Evolutionary conservation across 1,284 basidiomycete genomes (phyloP).

Genomic region (Farysia itapuensis): DNA sequence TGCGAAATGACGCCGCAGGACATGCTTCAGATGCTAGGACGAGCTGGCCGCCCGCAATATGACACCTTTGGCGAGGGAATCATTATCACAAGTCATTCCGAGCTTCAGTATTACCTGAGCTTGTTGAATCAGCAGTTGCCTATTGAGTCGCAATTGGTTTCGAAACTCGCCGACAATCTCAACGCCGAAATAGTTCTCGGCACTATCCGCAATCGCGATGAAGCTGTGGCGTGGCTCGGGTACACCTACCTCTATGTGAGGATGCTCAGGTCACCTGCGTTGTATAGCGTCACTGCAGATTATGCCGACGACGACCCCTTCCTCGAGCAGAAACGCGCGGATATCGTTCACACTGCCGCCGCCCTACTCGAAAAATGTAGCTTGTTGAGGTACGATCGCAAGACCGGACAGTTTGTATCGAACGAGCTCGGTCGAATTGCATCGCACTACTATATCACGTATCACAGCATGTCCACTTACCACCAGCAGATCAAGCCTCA

Average conservation of each 20-base stretch:
- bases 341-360: slow-evolving; percentile 91
- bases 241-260: slow-evolving; percentile 74
- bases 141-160: slow-evolving; percentile 93
- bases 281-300: slow-evolving; percentile 88
- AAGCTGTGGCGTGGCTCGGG: slow-evolving; percentile 86
- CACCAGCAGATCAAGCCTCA: slow-evolving; percentile 89
- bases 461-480: slow-evolving; percentile 94
- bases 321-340: slow-evolving; percentile 87
- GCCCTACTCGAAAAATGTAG: slow-evolving; percentile 91
- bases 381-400: slow-evolving; percentile 88
- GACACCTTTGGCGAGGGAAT: slow-evolving; percentile 97
- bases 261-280: slow-evolving; percentile 84
- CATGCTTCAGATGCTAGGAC: slow-evolving; percentile 96
- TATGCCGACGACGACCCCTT: slow-evolving; percentile 83
- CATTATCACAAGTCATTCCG: slow-evolving; percentile 96
- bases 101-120: slow-evolving; percentile 84
- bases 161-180: slow-evolving; percentile 89
- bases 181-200: slow-evolving; percentile 98
- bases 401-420: slow-evolving; percentile 76
- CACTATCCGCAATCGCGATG: slow-evolving; percentile 85
- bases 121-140: slow-evolving; percentile 64
- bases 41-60: slow-evolving; percentile 95
- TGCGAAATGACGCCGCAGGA: slow-evolving; percentile 94
- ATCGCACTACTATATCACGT: slow-evolving; percentile 93
- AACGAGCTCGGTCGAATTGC: slow-evolving; percentile 80